Percentiles rank a stretch among this genome's conserved stretches.
Evolutionary conservation across 2,329 filamentous ascomycete genomes (phyloP).

Genomic region (Fusarium verticillioides): DNA sequence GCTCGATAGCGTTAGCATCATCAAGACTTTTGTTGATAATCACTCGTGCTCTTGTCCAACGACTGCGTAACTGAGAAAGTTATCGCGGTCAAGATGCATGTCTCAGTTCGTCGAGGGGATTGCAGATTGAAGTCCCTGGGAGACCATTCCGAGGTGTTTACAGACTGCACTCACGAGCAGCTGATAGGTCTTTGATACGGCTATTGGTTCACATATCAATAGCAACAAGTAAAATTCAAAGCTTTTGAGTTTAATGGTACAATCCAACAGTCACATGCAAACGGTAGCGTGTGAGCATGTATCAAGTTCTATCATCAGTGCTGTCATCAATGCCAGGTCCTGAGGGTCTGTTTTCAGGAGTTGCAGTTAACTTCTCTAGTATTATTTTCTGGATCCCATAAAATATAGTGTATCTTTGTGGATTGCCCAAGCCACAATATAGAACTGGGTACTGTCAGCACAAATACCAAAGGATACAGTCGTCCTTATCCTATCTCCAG

Average conservation of each 20-base stretch:
- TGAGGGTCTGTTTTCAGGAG: neutral
- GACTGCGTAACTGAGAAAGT: accelerated
- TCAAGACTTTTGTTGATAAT: neutral
- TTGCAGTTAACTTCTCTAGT: neutral
- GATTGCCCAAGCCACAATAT: neutral
- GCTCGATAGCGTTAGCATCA: neutral
- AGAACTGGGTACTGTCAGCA: too few species aligned
- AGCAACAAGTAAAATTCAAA: neutral
- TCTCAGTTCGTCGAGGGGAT: neutral
- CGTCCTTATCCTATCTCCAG: neutral
- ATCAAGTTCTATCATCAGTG: too few species aligned
- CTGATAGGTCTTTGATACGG: neutral
- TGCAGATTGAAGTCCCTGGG: too few species aligned
- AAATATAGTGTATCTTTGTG: too few species aligned
- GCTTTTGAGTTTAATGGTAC: too few species aligned
- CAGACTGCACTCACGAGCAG: neutral
- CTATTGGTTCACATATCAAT: too few species aligned
- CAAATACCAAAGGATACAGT: accelerated
- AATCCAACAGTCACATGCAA: neutral
- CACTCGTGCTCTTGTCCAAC: accelerated
- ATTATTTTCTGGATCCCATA: neutral
- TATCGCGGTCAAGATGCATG: neutral
- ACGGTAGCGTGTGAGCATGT: neutral
- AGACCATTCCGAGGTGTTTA: neutral
- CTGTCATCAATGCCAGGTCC: too few species aligned